Conservation (phyloP, 176 grass and related monocot species). For the Poa annua region DNA sequence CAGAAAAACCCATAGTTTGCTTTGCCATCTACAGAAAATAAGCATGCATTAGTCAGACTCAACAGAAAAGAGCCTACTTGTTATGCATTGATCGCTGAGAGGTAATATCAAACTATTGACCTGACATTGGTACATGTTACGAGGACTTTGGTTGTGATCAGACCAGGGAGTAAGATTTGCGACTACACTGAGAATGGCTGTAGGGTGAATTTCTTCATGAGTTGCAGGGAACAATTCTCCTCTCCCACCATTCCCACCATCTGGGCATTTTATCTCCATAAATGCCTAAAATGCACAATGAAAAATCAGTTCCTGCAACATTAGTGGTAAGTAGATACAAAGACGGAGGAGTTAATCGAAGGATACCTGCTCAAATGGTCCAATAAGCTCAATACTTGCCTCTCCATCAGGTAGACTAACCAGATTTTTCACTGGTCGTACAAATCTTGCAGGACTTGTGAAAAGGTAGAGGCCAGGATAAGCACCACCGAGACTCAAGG, state of each 20-base stretch:
- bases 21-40: constrained; percentile 82
- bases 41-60: constrained; percentile 20
- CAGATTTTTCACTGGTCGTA: constrained; percentile 82
- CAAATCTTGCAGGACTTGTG: constrained; percentile 82
- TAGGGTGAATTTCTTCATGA: constrained; percentile 98
- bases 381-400: constrained; percentile 85
- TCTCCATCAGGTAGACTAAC: constrained; percentile 43
- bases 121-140: constrained; percentile 99
- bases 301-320: constrained; percentile 19
- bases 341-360: constrained; percentile 17
- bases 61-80: constrained; percentile 13
- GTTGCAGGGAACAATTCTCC: constrained; percentile 68
- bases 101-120: constrained; percentile 47
- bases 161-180: constrained; percentile 97
- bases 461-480: constrained; percentile 97
- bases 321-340: constrained; percentile 43
- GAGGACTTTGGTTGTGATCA: constrained; percentile 97
- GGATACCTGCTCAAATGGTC: constrained; percentile 91
- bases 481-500: constrained; percentile 79
- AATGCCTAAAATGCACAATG: constrained; percentile 63
- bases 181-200: constrained; percentile 91
- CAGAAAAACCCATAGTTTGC: constrained; percentile 96
- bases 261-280: constrained; percentile 96
- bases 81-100: constrained; percentile 27
- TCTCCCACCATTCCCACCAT: constrained; percentile 94